A percentile compares a stretch with the other conserved stretches of the same genome.
Evolutionary conservation across 2,329 filamentous ascomycete species (phyloP).

Genomic region (Penicillium sclerotigenum): DNA sequence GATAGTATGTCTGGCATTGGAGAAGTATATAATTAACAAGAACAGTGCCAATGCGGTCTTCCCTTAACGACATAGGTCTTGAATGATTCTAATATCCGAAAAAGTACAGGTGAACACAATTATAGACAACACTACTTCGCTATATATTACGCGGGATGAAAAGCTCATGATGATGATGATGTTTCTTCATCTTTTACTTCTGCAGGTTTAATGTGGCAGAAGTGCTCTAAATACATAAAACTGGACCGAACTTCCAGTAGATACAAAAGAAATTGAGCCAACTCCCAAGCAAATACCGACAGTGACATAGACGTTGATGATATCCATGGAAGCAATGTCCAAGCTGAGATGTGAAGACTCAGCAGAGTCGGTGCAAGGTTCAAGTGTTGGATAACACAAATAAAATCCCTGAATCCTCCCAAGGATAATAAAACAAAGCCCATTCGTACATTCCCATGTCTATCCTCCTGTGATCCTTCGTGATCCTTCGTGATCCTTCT

Average conservation of each 20-base stretch:
- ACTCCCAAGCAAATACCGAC: not conserved
- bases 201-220: not conserved
- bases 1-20: not conserved
- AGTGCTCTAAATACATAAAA: not conserved
- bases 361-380: not conserved
- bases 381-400: not conserved
- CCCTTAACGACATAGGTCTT: not conserved
- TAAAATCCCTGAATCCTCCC: not conserved
- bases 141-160: not conserved
- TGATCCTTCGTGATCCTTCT: no score
- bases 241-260: not conserved
- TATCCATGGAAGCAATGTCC: not conserved
- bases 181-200: not conserved
- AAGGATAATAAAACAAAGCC: not conserved
- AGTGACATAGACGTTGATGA: not conserved
- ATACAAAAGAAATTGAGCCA: not conserved
- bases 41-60: not conserved
- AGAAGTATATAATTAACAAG: not conserved
- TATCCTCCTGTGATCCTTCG: no score
- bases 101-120: not conserved
- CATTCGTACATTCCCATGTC: not conserved
- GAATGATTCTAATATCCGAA: not conserved
- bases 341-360: not conserved
- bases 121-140: not conserved
- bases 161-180: not conserved